A percentile compares a stretch with the other conserved stretches of the same genome.
phyloP scores from a whole-genome alignment of 2,329 filamentous ascomycete species.

The Pleurostoma richardsiae region DNA sequence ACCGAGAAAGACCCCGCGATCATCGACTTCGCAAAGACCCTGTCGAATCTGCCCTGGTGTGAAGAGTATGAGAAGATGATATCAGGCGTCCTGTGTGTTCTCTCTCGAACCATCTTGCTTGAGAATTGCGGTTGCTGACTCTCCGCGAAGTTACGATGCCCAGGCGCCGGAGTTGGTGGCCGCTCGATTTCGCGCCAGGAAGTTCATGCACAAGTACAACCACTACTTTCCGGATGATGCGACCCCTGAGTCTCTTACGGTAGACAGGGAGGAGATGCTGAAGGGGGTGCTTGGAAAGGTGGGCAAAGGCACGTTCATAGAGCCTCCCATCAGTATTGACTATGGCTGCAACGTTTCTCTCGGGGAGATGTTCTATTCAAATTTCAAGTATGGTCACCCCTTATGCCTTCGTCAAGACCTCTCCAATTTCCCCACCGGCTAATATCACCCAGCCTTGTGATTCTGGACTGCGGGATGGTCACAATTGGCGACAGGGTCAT shows the following conservation, averaged over 20 bases:
- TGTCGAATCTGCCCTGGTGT: slow-evolving; percentile 47
- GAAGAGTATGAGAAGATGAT: slow-evolving; percentile 62
- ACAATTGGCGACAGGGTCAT: slow-evolving; percentile 65
- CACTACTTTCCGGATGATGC: slow-evolving; percentile 44
- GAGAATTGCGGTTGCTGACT: too few relatives aligned
- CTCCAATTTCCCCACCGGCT: background rate
- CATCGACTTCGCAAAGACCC: slow-evolving; percentile 3
- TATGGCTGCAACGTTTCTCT: slow-evolving; percentile 62
- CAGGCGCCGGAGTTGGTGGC: slow-evolving; percentile 38
- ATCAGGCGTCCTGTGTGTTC: slow-evolving; percentile 52
- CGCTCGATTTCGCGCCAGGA: slow-evolving; percentile 46
- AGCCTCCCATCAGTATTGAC: slow-evolving; percentile 57
- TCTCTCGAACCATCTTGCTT: too few relatives aligned
- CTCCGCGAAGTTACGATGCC: slow-evolving; percentile 39
- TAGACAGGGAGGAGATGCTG: slow-evolving; percentile 38
- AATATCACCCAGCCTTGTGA: slow-evolving; percentile 38
- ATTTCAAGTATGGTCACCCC: slow-evolving; percentile 41
- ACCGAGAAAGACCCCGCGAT: slow-evolving; percentile 1
- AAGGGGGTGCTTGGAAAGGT: slow-evolving; percentile 41
- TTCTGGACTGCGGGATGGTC: slow-evolving; percentile 70
- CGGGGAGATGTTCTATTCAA: slow-evolving; percentile 57
- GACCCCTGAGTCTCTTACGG: slow-evolving; percentile 28
- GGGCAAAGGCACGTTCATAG: slow-evolving; percentile 50
- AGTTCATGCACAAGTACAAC: slow-evolving; percentile 53
- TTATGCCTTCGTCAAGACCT: background rate